Percentiles rank a stretch among this genome's conserved stretches.
These are phyloP conservation scores for Moricandia moricandioides DNA, from an alignment of 345 rosid species.

Conservation along the genomic window DNA sequence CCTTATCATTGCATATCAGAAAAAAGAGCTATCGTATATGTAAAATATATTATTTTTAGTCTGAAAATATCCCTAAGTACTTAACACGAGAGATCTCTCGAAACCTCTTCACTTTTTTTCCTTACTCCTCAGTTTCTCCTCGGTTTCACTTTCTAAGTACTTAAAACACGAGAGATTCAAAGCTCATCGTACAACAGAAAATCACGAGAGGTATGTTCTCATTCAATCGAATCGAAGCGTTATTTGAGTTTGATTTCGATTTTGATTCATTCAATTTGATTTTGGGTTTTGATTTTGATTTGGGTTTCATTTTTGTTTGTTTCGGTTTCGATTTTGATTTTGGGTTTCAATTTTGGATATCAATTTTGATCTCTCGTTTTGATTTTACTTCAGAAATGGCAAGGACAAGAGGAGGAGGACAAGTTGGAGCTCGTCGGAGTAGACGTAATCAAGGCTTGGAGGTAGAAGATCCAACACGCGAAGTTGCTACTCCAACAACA, in stretches of 20 bases:
- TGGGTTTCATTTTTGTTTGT: not conserved
- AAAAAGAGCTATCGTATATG: not conserved
- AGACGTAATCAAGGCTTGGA: slow-evolving; percentile 4
- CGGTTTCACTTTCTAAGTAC: too few relatives aligned
- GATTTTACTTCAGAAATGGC: not conserved
- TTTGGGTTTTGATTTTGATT: not conserved
- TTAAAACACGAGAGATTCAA: too few relatives aligned
- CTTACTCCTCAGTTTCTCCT: not conserved
- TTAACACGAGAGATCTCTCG: not conserved
- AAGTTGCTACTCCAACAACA: not conserved
- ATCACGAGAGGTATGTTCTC: not conserved
- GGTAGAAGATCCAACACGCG: not conserved
- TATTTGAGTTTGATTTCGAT: too few relatives aligned
- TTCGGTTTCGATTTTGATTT: not conserved
- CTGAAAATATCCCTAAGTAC: not conserved
- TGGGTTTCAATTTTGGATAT: not conserved
- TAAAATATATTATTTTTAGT: not conserved
- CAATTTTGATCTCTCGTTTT: not conserved
- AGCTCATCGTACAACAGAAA: not conserved
- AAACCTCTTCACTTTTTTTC: not conserved
- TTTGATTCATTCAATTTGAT: not conserved
- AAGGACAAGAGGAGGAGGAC: slow-evolving; percentile 12
- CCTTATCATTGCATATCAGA: not conserved
- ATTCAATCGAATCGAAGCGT: not conserved
- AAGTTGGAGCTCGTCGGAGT: slow-evolving; percentile 4